Base-by-base conservation (phyloP, 1,284 basidiomycete genomes). In the Melampsora occidentalis region DNA sequence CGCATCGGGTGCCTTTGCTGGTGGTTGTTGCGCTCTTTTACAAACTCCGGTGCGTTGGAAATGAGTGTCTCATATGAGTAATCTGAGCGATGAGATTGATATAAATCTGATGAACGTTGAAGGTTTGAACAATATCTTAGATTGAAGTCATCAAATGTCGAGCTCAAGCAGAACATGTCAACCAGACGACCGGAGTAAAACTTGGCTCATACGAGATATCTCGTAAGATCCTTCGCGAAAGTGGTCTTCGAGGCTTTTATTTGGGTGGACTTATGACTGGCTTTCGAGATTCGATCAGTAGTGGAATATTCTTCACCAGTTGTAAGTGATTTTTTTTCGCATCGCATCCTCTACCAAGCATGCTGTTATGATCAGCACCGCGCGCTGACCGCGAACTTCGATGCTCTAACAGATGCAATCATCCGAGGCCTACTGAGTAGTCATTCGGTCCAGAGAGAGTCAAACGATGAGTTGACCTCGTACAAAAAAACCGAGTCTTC, bases 131-230 rank as follows among this genome's bases (percentile, higher is more conserved):
- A 10, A 31, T 35, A 35, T n/a, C 18, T 64, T 46, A 82, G 81
- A 80, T 82, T 75, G 81, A 82, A 73, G 81, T 82, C 28, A 80
- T 82, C 49, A 82, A 82, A 42, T 81, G 81, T 42, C 78, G 81
- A 46, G 81, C 81, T 16, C 81, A 82, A 69, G 80, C 79, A 39
- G 81, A 81, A 1, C 63, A 63, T 25, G 57, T 72, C 9, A 71
- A 75, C 57, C 77, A 78, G 20, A 77, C 75, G 22, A 73, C 77
- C 49, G 64, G 68, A 28, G 75, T 77, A 57, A 80, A 81, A 64
- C 78, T 81, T 10, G 81, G 81, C 16, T 80, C 78, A 25, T 80
- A 79, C 67, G 70, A 73, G 9, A 82, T 82, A 7, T 79, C 81
- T 18, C 42, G 59, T n/a, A 77, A 79, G 78, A 82, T 82, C 20